phyloP scores from a whole-genome alignment of 2,329 filamentous ascomycete species.

The Aspergillus ochraceoroseus region DNA sequence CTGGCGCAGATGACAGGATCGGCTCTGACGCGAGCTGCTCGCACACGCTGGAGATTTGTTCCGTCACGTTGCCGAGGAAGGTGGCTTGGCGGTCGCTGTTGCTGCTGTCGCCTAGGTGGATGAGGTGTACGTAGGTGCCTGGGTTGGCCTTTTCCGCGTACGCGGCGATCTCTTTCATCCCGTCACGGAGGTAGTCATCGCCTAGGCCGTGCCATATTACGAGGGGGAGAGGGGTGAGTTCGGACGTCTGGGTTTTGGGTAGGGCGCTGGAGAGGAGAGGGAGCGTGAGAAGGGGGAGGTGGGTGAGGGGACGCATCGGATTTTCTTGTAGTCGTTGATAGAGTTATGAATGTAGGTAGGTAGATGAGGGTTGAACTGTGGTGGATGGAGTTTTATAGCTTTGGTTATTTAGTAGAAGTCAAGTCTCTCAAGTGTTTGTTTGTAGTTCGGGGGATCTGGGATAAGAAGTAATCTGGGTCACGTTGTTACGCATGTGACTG shows the following conservation, averaged over 20 bases:
- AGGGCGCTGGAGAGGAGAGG: constrained; percentile 22
- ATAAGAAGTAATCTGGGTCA: too few species aligned
- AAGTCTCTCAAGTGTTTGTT: too few species aligned
- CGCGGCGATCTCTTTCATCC: constrained; percentile 65
- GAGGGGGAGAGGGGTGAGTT: constrained; percentile 64
- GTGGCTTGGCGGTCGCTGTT: constrained; percentile 71
- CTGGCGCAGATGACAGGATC: constrained; percentile 74
- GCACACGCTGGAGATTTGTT: constrained; percentile 73
- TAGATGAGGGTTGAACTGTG: too few species aligned
- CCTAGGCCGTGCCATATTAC: constrained; percentile 91
- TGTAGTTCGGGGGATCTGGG: too few species aligned
- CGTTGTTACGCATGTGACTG: too few species aligned
- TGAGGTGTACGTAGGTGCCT: constrained; percentile 76
- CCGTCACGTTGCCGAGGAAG: constrained; percentile 84
- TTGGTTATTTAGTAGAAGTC: too few species aligned
- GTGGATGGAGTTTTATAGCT: too few species aligned
- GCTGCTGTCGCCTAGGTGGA: constrained; percentile 64
- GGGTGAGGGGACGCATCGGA: constrained; percentile 6
- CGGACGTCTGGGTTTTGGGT: constrained; percentile 9
- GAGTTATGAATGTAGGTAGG: background rate
- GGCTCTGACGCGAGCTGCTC: constrained; percentile 67
- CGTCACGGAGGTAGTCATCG: constrained; percentile 64
- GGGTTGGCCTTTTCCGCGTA: constrained; percentile 70
- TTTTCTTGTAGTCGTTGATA: background rate
- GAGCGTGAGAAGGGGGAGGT: constrained; percentile 9